phyloP scores from a whole-genome alignment of 2,329 filamentous ascomycete species.

The Clarireedia hainanense region DNA sequence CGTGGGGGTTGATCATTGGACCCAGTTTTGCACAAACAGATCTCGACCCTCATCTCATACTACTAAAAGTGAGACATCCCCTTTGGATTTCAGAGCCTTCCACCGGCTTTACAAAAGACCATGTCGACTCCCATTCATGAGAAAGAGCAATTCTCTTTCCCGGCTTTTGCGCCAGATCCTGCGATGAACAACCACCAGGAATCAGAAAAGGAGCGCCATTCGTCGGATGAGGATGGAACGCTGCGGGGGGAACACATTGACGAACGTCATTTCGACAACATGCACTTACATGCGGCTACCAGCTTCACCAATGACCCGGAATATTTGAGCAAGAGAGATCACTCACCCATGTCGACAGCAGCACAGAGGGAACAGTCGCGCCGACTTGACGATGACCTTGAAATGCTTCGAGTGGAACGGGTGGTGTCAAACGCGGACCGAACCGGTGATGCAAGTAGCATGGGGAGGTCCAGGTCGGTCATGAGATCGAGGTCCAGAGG shows the following conservation, averaged over 20 bases:
- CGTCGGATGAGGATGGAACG: slow-evolving; percentile 29
- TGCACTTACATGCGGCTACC: slow-evolving; percentile 41
- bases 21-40: slow-evolving; percentile 1
- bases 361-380: slow-evolving; percentile 50
- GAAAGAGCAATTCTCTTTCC: slow-evolving; percentile 28
- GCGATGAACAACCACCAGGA: background rate
- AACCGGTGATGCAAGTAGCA: slow-evolving; percentile 23
- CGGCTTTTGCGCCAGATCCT: slow-evolving; percentile 21
- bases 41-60: background rate
- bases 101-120: background rate
- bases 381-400: slow-evolving; percentile 57
- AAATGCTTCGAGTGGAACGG: slow-evolving; percentile 56
- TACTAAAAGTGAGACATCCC: background rate
- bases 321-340: slow-evolving; percentile 12
- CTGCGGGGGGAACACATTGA: slow-evolving; percentile 20
- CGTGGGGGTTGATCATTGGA: slow-evolving; percentile 3
- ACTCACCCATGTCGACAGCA: slow-evolving; percentile 40
- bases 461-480: slow-evolving; percentile 33
- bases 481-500: slow-evolving; percentile 38
- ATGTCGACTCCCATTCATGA: slow-evolving; percentile 27
- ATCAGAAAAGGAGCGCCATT: slow-evolving; percentile 15
- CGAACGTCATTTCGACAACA: slow-evolving; percentile 25
- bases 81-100: background rate
- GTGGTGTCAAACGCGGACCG: slow-evolving; percentile 34
- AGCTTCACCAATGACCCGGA: slow-evolving; percentile 31